Conservation (phyloP, 768 basidiomycete genomes). For the Mycena capillaripes region DNA sequence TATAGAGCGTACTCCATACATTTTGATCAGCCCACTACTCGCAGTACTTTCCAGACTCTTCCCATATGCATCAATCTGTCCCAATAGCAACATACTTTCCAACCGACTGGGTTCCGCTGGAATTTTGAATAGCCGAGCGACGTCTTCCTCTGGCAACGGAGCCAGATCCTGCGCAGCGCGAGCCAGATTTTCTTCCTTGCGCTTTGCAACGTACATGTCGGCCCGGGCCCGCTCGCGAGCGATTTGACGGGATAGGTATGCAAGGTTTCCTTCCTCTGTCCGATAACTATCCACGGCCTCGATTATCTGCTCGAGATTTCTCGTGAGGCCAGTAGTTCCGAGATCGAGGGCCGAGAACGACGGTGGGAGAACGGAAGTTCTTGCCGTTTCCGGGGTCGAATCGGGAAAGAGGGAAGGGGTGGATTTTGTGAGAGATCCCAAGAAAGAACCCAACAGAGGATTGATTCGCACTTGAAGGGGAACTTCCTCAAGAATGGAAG, state of each 20-base stretch:
- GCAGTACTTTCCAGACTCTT: conserved; percentile 79
- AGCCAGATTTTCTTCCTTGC: conserved; percentile 88
- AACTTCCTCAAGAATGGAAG: conserved; percentile 88
- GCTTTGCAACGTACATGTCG: conserved; percentile 84
- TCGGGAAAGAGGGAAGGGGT: conserved; percentile 54
- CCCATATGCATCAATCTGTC: conserved; percentile 89
- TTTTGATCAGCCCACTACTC: conserved; percentile 82
- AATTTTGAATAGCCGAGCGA: conserved; percentile 88
- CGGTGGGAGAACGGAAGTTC: conserved; percentile 62
- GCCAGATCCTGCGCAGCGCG: conserved; percentile 87
- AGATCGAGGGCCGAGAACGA: conserved; percentile 81
- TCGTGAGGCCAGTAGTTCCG: conserved; percentile 76
- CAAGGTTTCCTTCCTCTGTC: conserved; percentile 93
- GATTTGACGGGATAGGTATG: conserved; percentile 90
- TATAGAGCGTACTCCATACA: conserved; percentile 76
- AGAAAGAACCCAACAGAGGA: conserved; percentile 82
- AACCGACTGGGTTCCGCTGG: conserved; percentile 90
- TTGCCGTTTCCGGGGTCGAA: conserved; percentile 53
- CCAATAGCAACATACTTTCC: conserved; percentile 88
- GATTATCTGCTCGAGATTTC: conserved; percentile 86
- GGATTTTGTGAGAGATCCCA: conserved; percentile 71
- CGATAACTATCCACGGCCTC: conserved; percentile 89
- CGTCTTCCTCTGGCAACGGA: conserved; percentile 90
- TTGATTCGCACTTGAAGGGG: conserved; percentile 90
- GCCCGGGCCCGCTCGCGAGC: conserved; percentile 86